Evolutionary conservation across 805 yeast species (phyloP), one percentile per base, ranked within the genome.

Genomic region (Saturnispora galanensis): DNA sequence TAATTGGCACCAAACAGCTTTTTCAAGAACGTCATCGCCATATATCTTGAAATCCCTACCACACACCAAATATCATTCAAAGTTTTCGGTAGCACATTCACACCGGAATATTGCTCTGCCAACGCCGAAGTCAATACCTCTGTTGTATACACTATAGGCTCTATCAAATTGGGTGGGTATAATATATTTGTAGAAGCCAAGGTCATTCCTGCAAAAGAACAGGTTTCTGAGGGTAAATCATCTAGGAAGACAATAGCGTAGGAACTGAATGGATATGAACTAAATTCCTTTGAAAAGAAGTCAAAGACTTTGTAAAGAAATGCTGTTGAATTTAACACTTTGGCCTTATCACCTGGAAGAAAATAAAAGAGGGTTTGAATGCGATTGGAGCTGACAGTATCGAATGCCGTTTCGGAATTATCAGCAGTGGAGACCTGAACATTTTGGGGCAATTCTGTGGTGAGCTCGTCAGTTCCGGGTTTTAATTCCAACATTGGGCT

Each of bases 41-140:
- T 90, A 59, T 72, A 90, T 31, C 78, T 74, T 0, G 95, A 74
- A 47, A 93, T 78, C 3, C 97, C 98, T 28, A 84, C 64, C 1
- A 89, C 82, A 50, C 90, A 76, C 98, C 99, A 93, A 6, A 85
- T 52, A 60, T 93, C 96, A 52, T 84, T 77, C 58, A 79, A 74
- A 1, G 79, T 73, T 44, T 73, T 73, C 0, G 97, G 96, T 3
- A 87, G 81, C 15, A 93, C 86, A 58, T 85, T 86, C 31, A 93
- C 81, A 13, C 97, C 96, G 0, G 94, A 76, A 95, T 97, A 93
- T 60, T 93, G 98, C 4, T 77, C 74, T 0, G 97, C 83, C 16
- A 93, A 62, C 0, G 85, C 79, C 45, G 77, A 74, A 0, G 90
- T 71, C 3, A 93, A 60, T 0, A 67, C 58, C 48, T 84, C 87